Evolutionary conservation across 208 protist species (phyloP).

Genomic region (Acanthamoeba culbertsoni): DNA sequence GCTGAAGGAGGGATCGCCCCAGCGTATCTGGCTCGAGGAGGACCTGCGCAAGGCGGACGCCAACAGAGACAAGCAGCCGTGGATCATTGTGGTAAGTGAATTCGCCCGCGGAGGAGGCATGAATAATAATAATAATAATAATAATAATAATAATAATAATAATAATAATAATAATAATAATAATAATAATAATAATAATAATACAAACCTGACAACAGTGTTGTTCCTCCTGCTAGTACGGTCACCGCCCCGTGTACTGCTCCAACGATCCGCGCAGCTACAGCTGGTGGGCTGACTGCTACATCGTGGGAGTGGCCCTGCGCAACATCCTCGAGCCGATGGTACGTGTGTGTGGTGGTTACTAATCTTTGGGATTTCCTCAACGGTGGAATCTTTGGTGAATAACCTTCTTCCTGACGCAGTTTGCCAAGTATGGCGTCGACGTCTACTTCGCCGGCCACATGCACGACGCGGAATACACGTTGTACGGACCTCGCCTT

Average conservation of each 20-base stretch:
- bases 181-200: too few species aligned
- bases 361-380: not conserved
- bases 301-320: not conserved
- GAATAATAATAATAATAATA: too few species aligned
- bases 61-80: slow-evolving; percentile 56
- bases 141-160: too few species aligned
- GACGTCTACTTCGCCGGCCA: slow-evolving; percentile 64
- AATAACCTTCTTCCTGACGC: not conserved
- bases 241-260: slow-evolving; percentile 64
- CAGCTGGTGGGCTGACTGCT: slow-evolving; percentile 47
- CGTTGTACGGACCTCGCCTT: not conserved
- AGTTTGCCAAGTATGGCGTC: slow-evolving; percentile 60
- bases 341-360: too few species aligned
- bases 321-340: slow-evolving; percentile 60
- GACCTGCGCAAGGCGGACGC: slow-evolving; percentile 59
- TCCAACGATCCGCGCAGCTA: not conserved
- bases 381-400: not conserved
- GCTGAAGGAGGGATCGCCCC: not conserved
- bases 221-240: too few species aligned
- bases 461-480: slow-evolving; percentile 67
- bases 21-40: slow-evolving; percentile 37
- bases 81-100: slow-evolving; percentile 53
- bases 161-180: too few species aligned
- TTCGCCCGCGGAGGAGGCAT: not conserved
- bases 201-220: too few species aligned